Evolutionary conservation across 1,139 yeast species (phyloP), one percentile per base, ranked within the genome.

Genomic region (Saccharomyces hybrid): DNA sequence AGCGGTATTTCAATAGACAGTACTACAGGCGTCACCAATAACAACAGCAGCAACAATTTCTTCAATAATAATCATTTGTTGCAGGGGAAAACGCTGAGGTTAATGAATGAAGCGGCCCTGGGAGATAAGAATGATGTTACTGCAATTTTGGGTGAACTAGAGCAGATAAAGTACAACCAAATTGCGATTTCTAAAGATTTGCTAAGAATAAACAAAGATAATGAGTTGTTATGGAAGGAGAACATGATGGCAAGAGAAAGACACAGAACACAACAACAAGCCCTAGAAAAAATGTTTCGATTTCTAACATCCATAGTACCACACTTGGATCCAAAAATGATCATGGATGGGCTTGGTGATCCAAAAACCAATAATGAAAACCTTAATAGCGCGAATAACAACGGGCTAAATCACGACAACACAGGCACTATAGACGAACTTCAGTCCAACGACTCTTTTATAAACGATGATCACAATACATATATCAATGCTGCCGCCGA

Each of bases 211-310:
- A 79, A 91, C 59, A 85, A 84, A 60, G 99, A 95, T 66, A 93
- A 93, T 70, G 91, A 89, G 67, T 73, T 89, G 62, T 73, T 93
- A 52, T 93, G 99, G 99, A 84, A 84, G 57, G 99, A 93, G 67
- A 85, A 89, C 65, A 84, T 79, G 64, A 74, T 84, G 54, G 85
- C 95, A 4, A 76, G 97, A 55, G 97, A 93, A 67, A 81, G 95
- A 58, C 88, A 90, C 68, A 82, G 85, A 60, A 78, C 85, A 47
- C 99, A 93, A 67, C 84, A 91, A 38, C 91, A 88, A 59, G 89
- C 96, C 25, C 76, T 93, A 57, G 96, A 90, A 62, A 86, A 88
- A 63, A 93, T 93, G 49, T 73, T 95, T 65, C 82, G 95, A 61
- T 91, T 93, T 63, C 74, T 93, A 62, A 95, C 96, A 1, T 82